These are phyloP conservation scores for Pistacia integerrima DNA, from an alignment of 345 rosid genomes.

Conservation along the genomic window DNA sequence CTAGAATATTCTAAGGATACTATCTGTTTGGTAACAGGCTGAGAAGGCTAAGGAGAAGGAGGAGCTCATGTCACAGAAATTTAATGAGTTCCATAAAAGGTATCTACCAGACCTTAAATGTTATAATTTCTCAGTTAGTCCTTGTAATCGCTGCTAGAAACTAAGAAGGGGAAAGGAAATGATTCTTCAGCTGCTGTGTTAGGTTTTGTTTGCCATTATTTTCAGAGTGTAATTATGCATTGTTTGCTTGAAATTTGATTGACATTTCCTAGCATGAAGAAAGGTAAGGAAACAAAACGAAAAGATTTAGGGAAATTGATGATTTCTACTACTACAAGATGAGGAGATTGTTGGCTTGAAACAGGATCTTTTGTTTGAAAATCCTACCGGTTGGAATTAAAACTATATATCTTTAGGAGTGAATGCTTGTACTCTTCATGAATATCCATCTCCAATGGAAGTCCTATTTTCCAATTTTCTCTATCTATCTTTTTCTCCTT, in stretches of 20 bases:
- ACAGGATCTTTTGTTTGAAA: neutral
- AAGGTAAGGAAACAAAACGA: neutral
- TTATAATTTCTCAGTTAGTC: neutral
- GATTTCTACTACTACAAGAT: neutral
- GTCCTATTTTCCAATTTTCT: neutral
- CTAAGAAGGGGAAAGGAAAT: neutral
- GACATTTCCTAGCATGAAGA: neutral
- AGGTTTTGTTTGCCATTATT: neutral
- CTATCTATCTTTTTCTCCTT: neutral
- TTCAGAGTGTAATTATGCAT: neutral
- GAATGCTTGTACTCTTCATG: neutral
- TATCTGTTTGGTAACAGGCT: slow-evolving; percentile 56
- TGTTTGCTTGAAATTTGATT: neutral
- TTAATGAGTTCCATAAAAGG: slow-evolving; percentile 62
- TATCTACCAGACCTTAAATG: slow-evolving; percentile 25
- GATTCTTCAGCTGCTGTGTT: neutral
- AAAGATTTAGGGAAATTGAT: neutral
- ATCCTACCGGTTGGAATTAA: neutral
- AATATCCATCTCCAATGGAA: neutral
- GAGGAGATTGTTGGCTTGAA: neutral
- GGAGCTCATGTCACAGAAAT: slow-evolving; percentile 68
- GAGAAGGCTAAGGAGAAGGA: slow-evolving; percentile 95
- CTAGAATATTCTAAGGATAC: slow-evolving; percentile 12
- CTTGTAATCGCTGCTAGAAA: neutral
- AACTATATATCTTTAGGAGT: neutral